Evolutionary conservation across 129 eudicot genomes (phyloP).

Genomic region (Dittrichia graveolens): DNA sequence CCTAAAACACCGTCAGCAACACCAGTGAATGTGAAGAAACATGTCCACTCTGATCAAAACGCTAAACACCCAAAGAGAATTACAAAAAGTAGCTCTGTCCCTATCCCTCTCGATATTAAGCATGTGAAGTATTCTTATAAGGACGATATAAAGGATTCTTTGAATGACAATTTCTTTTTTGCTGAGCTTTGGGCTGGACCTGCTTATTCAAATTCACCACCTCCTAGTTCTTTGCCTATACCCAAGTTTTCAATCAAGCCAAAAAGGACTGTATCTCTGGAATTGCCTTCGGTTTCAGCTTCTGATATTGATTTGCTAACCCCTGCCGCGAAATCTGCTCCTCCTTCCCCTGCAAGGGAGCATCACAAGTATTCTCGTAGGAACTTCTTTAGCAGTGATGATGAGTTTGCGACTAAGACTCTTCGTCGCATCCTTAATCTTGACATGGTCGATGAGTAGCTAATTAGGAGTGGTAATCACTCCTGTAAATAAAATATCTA

Average conservation of each 20-base stretch:
- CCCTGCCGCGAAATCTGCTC: slow-evolving; percentile 77
- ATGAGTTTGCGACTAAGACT: slow-evolving; percentile 75
- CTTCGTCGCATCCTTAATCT: slow-evolving; percentile 96
- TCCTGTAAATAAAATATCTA: slow-evolving; percentile 63
- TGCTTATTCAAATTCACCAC: slow-evolving; percentile 91
- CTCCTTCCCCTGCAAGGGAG: slow-evolving; percentile 75
- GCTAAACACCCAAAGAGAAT: slow-evolving; percentile 28
- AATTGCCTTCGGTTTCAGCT: slow-evolving; percentile 49
- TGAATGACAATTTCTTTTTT: slow-evolving; percentile 41
- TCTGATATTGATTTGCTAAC: slow-evolving; percentile 48
- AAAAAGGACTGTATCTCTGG: slow-evolving; percentile 77
- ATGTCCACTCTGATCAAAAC: slow-evolving; percentile 36
- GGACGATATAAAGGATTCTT: slow-evolving; percentile 19
- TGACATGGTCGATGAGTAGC: slow-evolving; percentile 64
- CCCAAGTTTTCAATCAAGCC: slow-evolving; percentile 76
- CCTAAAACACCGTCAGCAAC: slow-evolving; percentile 30
- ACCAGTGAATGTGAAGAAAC: slow-evolving; percentile 26
- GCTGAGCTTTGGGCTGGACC: slow-evolving; percentile 99
- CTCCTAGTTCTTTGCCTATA: slow-evolving; percentile 91
- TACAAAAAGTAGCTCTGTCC: slow-evolving; percentile 39
- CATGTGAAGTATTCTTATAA: slow-evolving; percentile 10
- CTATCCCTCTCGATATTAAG: slow-evolving; percentile 47
- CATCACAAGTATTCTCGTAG: slow-evolving; percentile 39
- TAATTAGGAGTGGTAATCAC: slow-evolving; percentile 31
- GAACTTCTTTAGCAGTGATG: slow-evolving; percentile 50